Conservation (phyloP, 148 eudicot genomes). For the Heliamphora exappendiculata region DNA sequence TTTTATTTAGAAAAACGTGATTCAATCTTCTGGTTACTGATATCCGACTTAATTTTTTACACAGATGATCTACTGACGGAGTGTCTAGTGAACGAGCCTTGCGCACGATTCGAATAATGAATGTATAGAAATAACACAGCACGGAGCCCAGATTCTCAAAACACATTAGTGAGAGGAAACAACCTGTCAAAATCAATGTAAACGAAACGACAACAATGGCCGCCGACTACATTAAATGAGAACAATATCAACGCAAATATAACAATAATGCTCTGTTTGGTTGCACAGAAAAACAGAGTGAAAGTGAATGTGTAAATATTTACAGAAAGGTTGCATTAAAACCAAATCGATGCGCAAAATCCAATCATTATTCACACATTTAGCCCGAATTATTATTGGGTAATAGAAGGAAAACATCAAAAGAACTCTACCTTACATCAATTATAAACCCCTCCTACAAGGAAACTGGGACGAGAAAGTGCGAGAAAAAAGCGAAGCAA, state of each 20-base stretch:
- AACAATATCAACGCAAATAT: background rate
- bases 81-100: no score
- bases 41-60: no score
- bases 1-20: no score
- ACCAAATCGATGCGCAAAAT: background rate
- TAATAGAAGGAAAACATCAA: background rate
- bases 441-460: background rate
- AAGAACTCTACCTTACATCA: background rate
- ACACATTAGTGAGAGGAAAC: background rate
- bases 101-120: no score
- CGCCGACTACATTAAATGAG: no score
- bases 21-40: no score
- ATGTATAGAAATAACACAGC: background rate
- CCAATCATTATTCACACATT: background rate
- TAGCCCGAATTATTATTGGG: background rate
- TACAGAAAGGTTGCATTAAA: background rate
- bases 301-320: background rate
- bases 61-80: no score
- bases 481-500: no score
- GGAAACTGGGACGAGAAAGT: no score
- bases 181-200: background rate
- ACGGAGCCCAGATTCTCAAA: background rate
- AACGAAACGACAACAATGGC: no score
- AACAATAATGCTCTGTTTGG: background rate
- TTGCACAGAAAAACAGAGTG: background rate